Evolutionary conservation across 1,139 yeast species (phyloP).

Genomic region (Magnusiomyces starmeri): DNA sequence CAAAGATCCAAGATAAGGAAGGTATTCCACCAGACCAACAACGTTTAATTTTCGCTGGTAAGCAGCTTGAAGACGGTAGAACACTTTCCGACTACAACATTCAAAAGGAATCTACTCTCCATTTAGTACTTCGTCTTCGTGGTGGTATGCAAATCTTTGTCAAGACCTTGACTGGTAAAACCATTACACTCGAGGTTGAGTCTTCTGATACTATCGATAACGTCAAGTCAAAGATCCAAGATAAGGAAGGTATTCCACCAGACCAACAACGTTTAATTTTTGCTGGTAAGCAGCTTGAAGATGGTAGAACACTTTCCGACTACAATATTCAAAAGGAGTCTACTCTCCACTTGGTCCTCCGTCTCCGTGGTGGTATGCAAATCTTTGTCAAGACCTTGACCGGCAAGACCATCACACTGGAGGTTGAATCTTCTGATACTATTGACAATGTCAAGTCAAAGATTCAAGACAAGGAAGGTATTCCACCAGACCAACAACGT

Average conservation of each 20-base stretch:
- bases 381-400: conserved; percentile 78
- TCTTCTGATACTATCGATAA: conserved; percentile 83
- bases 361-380: conserved; percentile 88
- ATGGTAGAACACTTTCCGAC: conserved; percentile 77
- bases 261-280: conserved; percentile 82
- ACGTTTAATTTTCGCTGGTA: conserved; percentile 81
- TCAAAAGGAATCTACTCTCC: conserved; percentile 76
- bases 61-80: conserved; percentile 80
- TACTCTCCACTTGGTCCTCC: conserved; percentile 70
- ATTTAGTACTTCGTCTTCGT: conserved; percentile 78
- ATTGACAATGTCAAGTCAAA: conserved; percentile 84
- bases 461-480: conserved; percentile 42
- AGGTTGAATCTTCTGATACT: conserved; percentile 86
- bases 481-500: conserved; percentile 71
- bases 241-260: conserved; percentile 85
- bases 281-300: conserved; percentile 85
- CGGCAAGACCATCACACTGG: conserved; percentile 83
- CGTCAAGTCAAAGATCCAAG: conserved; percentile 80
- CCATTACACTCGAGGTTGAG: conserved; percentile 79
- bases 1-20: conserved; percentile 52
- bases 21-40: conserved; percentile 60
- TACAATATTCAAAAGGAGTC: conserved; percentile 87
- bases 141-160: conserved; percentile 83
- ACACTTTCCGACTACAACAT: conserved; percentile 84
- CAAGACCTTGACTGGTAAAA: conserved; percentile 82